These are phyloP conservation scores for Pezicula radicicola DNA, from an alignment of 2,329 filamentous ascomycete genomes.

Conservation along the genomic window DNA sequence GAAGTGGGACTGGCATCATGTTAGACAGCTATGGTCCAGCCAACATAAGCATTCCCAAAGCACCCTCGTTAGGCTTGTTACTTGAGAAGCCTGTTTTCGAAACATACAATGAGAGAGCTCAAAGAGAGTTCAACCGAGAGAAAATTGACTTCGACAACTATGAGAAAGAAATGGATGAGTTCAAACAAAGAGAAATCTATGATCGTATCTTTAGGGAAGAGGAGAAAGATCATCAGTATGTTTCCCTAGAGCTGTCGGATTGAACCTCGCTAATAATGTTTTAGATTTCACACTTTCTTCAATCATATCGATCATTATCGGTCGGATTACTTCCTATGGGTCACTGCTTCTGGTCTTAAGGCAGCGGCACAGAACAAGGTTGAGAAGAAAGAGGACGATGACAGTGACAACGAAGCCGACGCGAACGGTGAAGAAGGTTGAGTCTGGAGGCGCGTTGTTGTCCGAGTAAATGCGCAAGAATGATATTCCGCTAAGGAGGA, in stretches of 20 bases:
- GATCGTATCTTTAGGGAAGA: conserved; percentile 87
- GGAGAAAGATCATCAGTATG: conserved; percentile 81
- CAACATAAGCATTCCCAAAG: conserved; percentile 88
- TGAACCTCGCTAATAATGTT: background rate
- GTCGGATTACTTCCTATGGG: conserved; percentile 70
- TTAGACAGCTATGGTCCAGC: conserved; percentile 67
- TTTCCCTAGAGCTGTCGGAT: conserved; percentile 2
- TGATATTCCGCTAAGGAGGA: no score
- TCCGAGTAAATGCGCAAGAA: no score
- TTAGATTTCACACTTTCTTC: conserved; percentile 73
- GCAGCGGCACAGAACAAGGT: conserved; percentile 50
- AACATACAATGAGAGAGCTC: conserved; percentile 75
- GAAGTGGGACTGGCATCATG: conserved; percentile 70
- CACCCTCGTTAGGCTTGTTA: conserved; percentile 81
- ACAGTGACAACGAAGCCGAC: conserved; percentile 40
- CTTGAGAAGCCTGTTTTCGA: conserved; percentile 92
- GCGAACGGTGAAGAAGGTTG: conserved; percentile 23
- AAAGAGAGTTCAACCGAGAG: conserved; percentile 58
- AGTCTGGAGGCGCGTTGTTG: background rate
- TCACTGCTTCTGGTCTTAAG: conserved; percentile 65
- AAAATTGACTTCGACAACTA: conserved; percentile 77
- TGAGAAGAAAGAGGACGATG: conserved; percentile 48
- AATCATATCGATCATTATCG: conserved; percentile 75
- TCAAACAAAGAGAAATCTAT: conserved; percentile 93
- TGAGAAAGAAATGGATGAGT: conserved; percentile 75